Base-by-base conservation (phyloP, 2,329 filamentous ascomycete genomes). In the Ophiostoma novo-ulmi region DNA sequence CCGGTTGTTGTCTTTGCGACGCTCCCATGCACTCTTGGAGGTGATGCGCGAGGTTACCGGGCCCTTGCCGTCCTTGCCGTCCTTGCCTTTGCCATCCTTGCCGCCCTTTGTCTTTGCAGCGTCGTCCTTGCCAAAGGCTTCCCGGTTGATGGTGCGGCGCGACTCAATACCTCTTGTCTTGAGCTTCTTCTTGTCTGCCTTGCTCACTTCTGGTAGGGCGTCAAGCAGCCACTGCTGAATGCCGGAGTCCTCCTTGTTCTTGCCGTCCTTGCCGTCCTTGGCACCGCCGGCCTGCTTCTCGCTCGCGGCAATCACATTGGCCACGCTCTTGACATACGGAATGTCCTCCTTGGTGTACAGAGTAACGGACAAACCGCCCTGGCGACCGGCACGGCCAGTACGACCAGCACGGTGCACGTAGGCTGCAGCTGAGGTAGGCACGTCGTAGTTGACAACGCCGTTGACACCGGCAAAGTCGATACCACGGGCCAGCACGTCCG, bases 281-380 rank as follows among this genome's bases (percentile, higher is more conserved):
- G 52, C 52, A 22, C 63, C 63, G 5, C 65, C 65, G 85, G 85
- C 85, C 76, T 93, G 85, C 79, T 88, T 91, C 80, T 97, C 92
- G 74, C 91, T 93, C 31, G 88, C 87, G 0, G 91, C 87, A 74
- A 99, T 97, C 44, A 98, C 92, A 76, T 97, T 97, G 44, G 94
- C 95, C 38, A 99, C 91, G 73, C 89, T 92, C 82, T 94, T 97
- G 71, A 99, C 88, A 71, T 85, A 93, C 0, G 92, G 91, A 4
- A 98, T 90, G 77, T 99, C 95, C 73, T 97, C 95, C 78, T 95
- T 93, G 0, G 94, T 98, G 80, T 97, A 99, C 72, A 97, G 90
- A 0, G 95, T 99, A 1, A 99, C 90, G 0, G 93, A 94, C 3
- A 97, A 87, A 67, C 95, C 95, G 26, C 94, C 94, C 76, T 91